phyloP scores from a whole-genome alignment of 371 early-diverging fungal genomes.

The Rhizomucor miehei region DNA sequence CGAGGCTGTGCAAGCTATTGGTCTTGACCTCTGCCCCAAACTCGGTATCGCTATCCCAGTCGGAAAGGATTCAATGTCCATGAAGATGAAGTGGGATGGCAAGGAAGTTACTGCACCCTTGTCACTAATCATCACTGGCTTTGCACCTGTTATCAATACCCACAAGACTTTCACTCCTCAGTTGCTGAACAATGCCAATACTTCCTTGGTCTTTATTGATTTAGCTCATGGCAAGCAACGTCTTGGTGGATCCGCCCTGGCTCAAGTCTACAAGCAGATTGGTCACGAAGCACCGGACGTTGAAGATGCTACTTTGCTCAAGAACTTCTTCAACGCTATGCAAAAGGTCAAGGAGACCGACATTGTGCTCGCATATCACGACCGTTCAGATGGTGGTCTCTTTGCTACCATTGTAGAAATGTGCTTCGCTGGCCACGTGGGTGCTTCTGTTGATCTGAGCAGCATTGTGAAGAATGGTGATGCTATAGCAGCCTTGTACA shows the following conservation, averaged over 20 bases:
- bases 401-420: constrained; percentile 89
- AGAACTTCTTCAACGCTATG: constrained; percentile 78
- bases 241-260: constrained; percentile 89
- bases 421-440: constrained; percentile 93
- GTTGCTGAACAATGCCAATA: constrained; percentile 52
- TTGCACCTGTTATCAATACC: constrained; percentile 81
- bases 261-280: constrained; percentile 89
- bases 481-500: constrained; percentile 73
- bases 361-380: constrained; percentile 91
- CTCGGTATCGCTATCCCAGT: constrained; percentile 95
- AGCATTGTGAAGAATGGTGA: constrained; percentile 47
- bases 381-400: constrained; percentile 96
- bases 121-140: constrained; percentile 89
- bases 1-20: constrained; percentile 90
- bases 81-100: constrained; percentile 89
- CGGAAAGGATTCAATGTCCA: constrained; percentile 98
- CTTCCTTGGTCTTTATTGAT: constrained; percentile 79
- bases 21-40: constrained; percentile 88
- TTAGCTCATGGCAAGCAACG: constrained; percentile 82
- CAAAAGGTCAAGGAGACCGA: constrained; percentile 53
- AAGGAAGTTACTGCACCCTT: constrained; percentile 84
- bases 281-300: constrained; percentile 87
- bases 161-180: constrained; percentile 88
- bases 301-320: constrained; percentile 66
- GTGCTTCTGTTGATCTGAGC: constrained; percentile 66